Evolutionary conservation across 1,284 basidiomycete genomes (phyloP).

Genomic region (Moniliella sp.): DNA sequence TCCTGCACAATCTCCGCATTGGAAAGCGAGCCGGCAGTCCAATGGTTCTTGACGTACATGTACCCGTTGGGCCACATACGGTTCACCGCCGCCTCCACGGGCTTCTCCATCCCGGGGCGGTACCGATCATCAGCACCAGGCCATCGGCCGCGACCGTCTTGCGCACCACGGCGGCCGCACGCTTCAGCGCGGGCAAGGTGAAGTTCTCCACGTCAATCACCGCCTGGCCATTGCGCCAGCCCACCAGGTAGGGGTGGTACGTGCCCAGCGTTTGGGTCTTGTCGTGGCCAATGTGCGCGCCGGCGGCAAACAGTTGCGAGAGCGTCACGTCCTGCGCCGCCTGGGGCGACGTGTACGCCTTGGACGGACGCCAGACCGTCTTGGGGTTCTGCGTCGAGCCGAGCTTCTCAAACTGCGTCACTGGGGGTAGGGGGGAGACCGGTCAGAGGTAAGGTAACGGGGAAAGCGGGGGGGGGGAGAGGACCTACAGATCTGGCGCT

Average conservation of each 20-base stretch:
- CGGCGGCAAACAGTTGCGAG: constrained; percentile 71
- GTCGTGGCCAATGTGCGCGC: constrained; percentile 80
- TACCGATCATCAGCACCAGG: constrained; percentile 71
- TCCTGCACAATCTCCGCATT: too few species aligned
- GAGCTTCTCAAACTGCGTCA: constrained; percentile 47
- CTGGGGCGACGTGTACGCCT: constrained; percentile 48
- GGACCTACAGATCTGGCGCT: too few species aligned
- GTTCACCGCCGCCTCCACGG: too few species aligned
- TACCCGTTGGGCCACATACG: too few species aligned
- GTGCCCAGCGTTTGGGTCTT: constrained; percentile 60
- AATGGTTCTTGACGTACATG: too few species aligned
- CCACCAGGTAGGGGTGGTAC: constrained; percentile 82
- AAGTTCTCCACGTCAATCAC: constrained; percentile 77
- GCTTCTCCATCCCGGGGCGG: too few species aligned
- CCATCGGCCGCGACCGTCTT: constrained; percentile 63
- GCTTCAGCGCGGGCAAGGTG: constrained; percentile 65
- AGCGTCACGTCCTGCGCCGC: constrained; percentile 50
- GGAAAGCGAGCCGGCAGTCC: too few species aligned
- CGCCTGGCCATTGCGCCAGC: constrained; percentile 65
- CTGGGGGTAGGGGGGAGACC: constrained; percentile 37
- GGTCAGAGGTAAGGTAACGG: too few species aligned
- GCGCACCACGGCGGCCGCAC: constrained; percentile 66
- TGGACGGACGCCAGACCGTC: constrained; percentile 52
- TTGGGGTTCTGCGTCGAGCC: constrained; percentile 56
- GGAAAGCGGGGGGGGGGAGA: too few species aligned